A percentile compares a stretch with the other conserved stretches of the same genome.
Evolutionary conservation across 768 basidiomycete genomes (phyloP).

Genomic region (Boletus edulis): DNA sequence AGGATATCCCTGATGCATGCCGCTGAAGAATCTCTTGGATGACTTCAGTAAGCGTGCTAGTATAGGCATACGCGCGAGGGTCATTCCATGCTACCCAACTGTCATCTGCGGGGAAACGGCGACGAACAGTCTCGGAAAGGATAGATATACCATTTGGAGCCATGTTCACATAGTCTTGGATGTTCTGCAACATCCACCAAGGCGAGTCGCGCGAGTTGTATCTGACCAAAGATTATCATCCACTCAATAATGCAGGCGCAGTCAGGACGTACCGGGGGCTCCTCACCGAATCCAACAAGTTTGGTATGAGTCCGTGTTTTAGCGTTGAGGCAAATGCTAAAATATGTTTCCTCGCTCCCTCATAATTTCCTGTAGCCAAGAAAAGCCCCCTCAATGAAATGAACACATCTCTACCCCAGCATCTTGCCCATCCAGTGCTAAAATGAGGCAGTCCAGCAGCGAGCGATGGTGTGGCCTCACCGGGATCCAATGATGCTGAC

Average conservation of each 20-base stretch:
- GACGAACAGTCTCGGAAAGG: slow-evolving; percentile 76
- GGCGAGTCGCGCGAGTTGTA: slow-evolving; percentile 98
- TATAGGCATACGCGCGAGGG: slow-evolving; percentile 73
- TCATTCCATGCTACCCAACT: slow-evolving; percentile 94
- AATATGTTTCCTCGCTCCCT: slow-evolving; percentile 85
- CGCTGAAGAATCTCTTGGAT: slow-evolving; percentile 96
- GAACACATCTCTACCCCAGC: slow-evolving; percentile 95
- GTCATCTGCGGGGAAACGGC: slow-evolving; percentile 95
- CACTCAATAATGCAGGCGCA: not conserved
- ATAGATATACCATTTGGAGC: slow-evolving; percentile 84
- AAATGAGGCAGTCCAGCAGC: slow-evolving; percentile 98
- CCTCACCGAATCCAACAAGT: slow-evolving; percentile 85
- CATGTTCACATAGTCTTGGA: slow-evolving; percentile 86
- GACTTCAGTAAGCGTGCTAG: slow-evolving; percentile 86
- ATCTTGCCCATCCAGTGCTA: slow-evolving; percentile 88
- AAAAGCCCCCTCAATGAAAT: slow-evolving; percentile 93
- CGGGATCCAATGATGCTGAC: slow-evolving; percentile 85
- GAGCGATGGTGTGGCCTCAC: slow-evolving; percentile 68
- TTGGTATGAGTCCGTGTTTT: slow-evolving; percentile 96
- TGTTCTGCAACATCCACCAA: slow-evolving; percentile 99
- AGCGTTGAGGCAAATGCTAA: slow-evolving; percentile 89
- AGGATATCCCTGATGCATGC: slow-evolving; percentile 88
- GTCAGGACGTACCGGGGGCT: slow-evolving; percentile 62
- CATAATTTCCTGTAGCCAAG: slow-evolving; percentile 87
- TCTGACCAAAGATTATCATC: slow-evolving; percentile 33